These are phyloP conservation scores for Phytopythium vexans DNA, from an alignment of 352 stramenopile genomes.

Conservation along the genomic window DNA sequence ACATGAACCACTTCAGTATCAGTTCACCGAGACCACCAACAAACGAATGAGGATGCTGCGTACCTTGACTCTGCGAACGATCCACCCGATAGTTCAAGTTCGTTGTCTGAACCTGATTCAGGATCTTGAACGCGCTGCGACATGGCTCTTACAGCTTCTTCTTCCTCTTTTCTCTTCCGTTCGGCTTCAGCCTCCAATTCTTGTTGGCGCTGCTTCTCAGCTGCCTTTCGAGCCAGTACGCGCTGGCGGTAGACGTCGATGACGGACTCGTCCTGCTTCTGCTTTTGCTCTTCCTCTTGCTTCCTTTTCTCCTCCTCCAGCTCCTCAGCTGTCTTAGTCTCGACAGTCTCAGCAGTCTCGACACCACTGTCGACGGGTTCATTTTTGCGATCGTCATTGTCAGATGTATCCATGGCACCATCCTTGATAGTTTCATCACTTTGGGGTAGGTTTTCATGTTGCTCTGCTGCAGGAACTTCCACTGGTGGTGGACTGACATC, in stretches of 20 bases:
- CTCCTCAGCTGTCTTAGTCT: conserved; percentile 4
- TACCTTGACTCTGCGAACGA: conserved; percentile 75
- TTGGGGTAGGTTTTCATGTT: no score
- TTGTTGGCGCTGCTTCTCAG: conserved; percentile 52
- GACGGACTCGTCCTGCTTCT: conserved; percentile 48
- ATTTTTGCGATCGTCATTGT: no score
- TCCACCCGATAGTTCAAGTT: conserved; percentile 51
- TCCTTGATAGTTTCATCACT: no score
- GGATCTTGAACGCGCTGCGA: conserved; percentile 9
- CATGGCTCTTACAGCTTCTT: conserved; percentile 20
- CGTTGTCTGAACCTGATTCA: conserved; percentile 37
- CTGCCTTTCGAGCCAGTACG: conserved; percentile 56
- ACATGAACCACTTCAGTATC: conserved; percentile 2
- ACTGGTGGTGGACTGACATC: no score
- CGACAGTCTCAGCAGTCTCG: no score
- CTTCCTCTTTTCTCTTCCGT: conserved; percentile 32
- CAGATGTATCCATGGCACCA: no score
- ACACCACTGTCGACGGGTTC: no score
- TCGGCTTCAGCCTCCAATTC: conserved; percentile 37
- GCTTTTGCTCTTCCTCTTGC: conserved; percentile 44
- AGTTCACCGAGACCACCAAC: background rate
- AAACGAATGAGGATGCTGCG: conserved; percentile 3
- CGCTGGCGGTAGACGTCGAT: conserved; percentile 68
- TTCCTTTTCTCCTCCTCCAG: conserved; percentile 13
- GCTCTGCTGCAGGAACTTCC: no score